phyloP scores from a whole-genome alignment of 805 yeast genomes.

The Nakazawaea wickerhamii region DNA sequence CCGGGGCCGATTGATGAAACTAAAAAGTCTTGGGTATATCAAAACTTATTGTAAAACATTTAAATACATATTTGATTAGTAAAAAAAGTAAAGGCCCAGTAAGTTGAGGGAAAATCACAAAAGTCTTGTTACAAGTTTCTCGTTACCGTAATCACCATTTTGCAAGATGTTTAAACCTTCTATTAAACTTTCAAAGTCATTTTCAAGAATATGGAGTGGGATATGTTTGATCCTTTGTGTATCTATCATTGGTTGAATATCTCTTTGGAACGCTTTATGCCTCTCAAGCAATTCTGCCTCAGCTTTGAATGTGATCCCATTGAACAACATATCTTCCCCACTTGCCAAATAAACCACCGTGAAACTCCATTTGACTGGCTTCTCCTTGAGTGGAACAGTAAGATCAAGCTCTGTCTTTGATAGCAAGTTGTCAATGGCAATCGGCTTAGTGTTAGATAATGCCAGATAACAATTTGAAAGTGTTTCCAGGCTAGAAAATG shows the following conservation, averaged over 20 bases:
- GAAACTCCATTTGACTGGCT: constrained; percentile 26
- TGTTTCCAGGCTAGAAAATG: constrained; percentile 21
- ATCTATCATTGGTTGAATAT: constrained; percentile 13
- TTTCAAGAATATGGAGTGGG: constrained; percentile 19
- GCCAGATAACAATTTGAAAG: constrained; percentile 26
- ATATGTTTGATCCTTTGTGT: constrained; percentile 25
- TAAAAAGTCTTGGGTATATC: no score
- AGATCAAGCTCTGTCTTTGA: constrained; percentile 22
- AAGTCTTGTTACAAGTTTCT: constrained; percentile 4
- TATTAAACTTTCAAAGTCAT: constrained; percentile 16
- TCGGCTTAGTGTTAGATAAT: constrained; percentile 28
- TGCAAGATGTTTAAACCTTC: constrained; percentile 2
- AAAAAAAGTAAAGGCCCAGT: no score
- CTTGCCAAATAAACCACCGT: constrained; percentile 33
- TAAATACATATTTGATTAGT: no score
- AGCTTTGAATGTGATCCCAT: constrained; percentile 16
- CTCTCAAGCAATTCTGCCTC: constrained; percentile 11
- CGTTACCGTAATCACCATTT: constrained; percentile 5
- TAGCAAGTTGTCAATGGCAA: constrained; percentile 31
- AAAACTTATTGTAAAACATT: no score
- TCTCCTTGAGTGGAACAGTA: constrained; percentile 23
- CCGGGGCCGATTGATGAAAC: no score
- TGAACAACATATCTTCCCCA: constrained; percentile 32
- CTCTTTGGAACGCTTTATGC: constrained; percentile 19
- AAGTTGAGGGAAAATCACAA: no score